Conservation (phyloP, 2,329 filamentous ascomycete genomes). For the Colletotrichum tanaceti region DNA sequence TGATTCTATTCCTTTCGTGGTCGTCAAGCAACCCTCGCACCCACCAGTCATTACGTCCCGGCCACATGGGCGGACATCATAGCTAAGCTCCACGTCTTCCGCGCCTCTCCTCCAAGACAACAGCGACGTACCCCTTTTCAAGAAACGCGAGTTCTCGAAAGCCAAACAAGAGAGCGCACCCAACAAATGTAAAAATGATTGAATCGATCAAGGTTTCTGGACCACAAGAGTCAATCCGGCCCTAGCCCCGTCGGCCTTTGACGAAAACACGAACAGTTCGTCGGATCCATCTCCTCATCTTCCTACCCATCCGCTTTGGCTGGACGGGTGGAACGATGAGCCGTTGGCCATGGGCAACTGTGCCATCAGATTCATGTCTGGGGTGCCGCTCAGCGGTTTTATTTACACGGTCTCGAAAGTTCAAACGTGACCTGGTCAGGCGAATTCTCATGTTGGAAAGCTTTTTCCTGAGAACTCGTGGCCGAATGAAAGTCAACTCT, state of each 20-base stretch:
- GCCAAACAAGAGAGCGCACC: slow-evolving; percentile 32
- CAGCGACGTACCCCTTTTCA: slow-evolving; percentile 20
- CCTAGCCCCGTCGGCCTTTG: slow-evolving; percentile 8
- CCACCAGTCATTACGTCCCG: slow-evolving; percentile 8
- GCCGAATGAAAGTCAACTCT: slow-evolving; percentile 21
- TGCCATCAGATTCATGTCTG: slow-evolving; percentile 1
- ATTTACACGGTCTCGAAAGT: slow-evolving; percentile 20
- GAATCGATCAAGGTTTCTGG: slow-evolving; percentile 1
- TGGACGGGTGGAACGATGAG: not conserved
- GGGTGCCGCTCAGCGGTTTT: not conserved
- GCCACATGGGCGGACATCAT: not conserved
- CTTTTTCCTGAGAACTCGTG: slow-evolving; percentile 37
- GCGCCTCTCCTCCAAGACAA: not conserved
- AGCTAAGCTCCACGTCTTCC: not conserved
- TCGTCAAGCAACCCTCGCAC: slow-evolving; percentile 1
- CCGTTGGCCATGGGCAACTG: not conserved
- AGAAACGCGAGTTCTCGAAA: slow-evolving; percentile 26
- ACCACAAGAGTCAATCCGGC: not conserved
- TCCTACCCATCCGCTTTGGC: slow-evolving; percentile 16
- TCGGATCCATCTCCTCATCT: slow-evolving; percentile 25
- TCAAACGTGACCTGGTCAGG: slow-evolving; percentile 33
- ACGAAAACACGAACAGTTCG: slow-evolving; percentile 22
- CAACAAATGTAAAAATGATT: slow-evolving; percentile 4
- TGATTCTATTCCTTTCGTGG: not conserved
- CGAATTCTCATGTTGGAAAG: slow-evolving; percentile 38